A percentile compares a stretch with the other conserved stretches of the same genome.
phyloP scores from a whole-genome alignment of 1,284 basidiomycete genomes.

The Rhodotorula sp. region DNA sequence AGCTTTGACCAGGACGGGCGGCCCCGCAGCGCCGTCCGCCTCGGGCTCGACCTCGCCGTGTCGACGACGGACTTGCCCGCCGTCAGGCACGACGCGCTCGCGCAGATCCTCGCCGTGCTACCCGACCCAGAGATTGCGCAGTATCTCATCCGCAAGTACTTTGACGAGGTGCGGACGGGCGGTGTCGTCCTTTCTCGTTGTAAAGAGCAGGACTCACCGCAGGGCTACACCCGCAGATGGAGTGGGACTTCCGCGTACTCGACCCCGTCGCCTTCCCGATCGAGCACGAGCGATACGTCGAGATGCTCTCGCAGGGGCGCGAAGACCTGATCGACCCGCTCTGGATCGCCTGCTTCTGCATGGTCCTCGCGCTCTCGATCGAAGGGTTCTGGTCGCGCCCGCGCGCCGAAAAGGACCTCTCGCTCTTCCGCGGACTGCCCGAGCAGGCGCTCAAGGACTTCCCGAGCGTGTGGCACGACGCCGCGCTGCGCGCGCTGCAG shows the following conservation, averaged over 20 bases:
- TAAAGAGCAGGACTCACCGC: not conserved
- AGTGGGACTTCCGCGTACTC: slow-evolving; percentile 40
- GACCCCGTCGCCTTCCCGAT: slow-evolving; percentile 36
- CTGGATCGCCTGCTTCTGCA: slow-evolving; percentile 41
- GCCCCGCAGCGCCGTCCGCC: slow-evolving; percentile 36
- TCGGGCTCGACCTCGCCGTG: slow-evolving; percentile 40
- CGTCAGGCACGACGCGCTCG: slow-evolving; percentile 29
- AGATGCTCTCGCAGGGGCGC: slow-evolving; percentile 36
- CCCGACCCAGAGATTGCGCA: slow-evolving; percentile 34
- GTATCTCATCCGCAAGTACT: slow-evolving; percentile 33
- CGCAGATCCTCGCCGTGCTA: slow-evolving; percentile 40
- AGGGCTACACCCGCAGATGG: slow-evolving; percentile 13
- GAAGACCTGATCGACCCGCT: slow-evolving; percentile 42
- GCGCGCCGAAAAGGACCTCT: slow-evolving; percentile 28
- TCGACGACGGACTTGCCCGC: slow-evolving; percentile 30
- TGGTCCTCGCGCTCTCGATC: slow-evolving; percentile 43
- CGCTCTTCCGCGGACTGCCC: slow-evolving; percentile 35
- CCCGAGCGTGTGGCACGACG: slow-evolving; percentile 42
- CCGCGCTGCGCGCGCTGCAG: slow-evolving; percentile 38
- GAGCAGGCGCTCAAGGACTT: slow-evolving; percentile 38
- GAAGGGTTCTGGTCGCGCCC: slow-evolving; percentile 40
- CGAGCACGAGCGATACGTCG: slow-evolving; percentile 36
- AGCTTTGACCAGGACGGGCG: slow-evolving; percentile 37
- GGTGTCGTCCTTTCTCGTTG: not conserved
- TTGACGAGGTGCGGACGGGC: not conserved